Evolutionary conservation across 2,329 filamentous ascomycete species (phyloP), one percentile per base, ranked within the genome.

Genomic region (Dactylellina parvicollis): DNA sequence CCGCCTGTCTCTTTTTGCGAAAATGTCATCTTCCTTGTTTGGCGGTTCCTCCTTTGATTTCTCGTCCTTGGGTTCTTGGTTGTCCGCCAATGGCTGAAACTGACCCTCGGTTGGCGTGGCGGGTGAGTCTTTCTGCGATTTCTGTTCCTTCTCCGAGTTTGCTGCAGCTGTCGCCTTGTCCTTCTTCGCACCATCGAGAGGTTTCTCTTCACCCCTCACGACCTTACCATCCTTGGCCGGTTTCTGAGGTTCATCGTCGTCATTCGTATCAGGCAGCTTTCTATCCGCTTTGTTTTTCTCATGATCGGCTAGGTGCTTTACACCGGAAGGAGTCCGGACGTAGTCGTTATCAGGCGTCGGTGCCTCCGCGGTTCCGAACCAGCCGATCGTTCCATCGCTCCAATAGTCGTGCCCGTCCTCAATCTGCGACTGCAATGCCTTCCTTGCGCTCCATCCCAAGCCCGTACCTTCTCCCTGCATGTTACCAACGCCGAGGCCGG

Each of bases 381-480:
- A 72, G 10, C 67, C 67, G 28, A 59, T 38, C 4, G 67, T 72
- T 20, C 67, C 67, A 20, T 72, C 67, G 10, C 60, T 72, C 67
- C 67, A 72, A 18, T 65, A 72, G 32, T 72, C 34, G 40, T 65
- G 54, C 1, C 55, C 46, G 10, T 57, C 54, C n/a, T 62, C 59
- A 28, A 47, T 28, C 36, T 60, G 38, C 18, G 26, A 16, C 26
- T 47, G 60, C 34, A 72, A 38, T 14, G 10, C 22, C 46, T 72
- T 65, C 46, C 67, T 57, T 7, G 67, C 59, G 20, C 67, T 72
- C 67, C 67, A 72, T 8, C 52, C 67, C n/a, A 72, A 18, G 12
- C 67, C 67, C 10, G 57, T 28, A n/a, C 67, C 67, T 32, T 72
- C 67, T 26, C 67, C 67, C 22, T 72, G 52, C 54, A 72, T 50